These are phyloP conservation scores for Bryoerythrophyllum caledonicum DNA, from an alignment of 225 moss, liverwort and hornwort genomes.

Conservation along the genomic window DNA sequence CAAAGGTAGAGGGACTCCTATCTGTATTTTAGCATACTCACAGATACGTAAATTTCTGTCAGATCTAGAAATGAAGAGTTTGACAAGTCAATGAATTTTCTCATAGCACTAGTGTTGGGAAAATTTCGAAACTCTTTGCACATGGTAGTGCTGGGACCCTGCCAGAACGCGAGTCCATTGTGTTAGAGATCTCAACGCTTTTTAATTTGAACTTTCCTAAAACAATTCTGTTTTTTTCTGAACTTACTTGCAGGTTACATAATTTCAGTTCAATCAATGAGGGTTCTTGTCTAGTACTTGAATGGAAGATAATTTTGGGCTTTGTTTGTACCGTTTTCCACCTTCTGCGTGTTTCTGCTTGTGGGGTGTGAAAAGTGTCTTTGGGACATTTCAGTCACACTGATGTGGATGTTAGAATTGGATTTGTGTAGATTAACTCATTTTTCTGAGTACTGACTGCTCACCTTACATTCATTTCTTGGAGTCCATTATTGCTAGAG, in stretches of 20 bases:
- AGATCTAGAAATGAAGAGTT: background rate
- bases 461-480: background rate
- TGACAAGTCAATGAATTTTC: too few relatives aligned
- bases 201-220: too few relatives aligned
- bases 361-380: background rate
- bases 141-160: background rate
- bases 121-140: background rate
- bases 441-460: background rate
- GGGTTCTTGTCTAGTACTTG: background rate
- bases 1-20: background rate
- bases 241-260: too few relatives aligned
- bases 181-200: too few relatives aligned
- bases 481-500: background rate
- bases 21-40: background rate
- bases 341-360: background rate
- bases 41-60: background rate
- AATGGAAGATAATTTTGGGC: background rate
- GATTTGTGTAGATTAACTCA: background rate
- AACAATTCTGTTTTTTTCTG: too few relatives aligned
- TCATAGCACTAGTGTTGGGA: too few relatives aligned
- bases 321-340: background rate
- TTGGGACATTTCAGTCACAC: background rate
- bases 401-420: background rate
- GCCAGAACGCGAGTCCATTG: background rate
- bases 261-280: background rate